Conservation (phyloP, 2,329 filamentous ascomycete genomes). For the Ascocoryne sarcoides region DNA sequence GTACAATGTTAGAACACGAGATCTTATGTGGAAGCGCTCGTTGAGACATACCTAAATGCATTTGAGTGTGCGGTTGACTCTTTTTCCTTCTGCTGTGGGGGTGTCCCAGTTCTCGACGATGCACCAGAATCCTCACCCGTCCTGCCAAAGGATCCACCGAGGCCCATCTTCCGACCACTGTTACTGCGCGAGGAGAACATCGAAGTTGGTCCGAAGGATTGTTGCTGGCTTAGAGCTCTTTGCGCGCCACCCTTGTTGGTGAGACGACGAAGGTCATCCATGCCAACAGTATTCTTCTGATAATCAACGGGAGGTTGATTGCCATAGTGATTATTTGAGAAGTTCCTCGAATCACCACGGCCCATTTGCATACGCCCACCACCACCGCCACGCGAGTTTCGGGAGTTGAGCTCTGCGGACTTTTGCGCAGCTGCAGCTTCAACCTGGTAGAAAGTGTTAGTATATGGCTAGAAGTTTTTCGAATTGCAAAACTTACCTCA, state of each 20-base stretch:
- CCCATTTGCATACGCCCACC: slow-evolving; percentile 65
- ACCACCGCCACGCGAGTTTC: slow-evolving; percentile 51
- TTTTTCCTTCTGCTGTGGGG: slow-evolving; percentile 60
- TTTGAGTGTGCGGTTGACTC: slow-evolving; percentile 66
- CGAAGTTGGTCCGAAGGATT: slow-evolving; percentile 69
- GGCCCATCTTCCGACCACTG: slow-evolving; percentile 75
- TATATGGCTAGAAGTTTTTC: background rate
- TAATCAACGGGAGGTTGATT: slow-evolving; percentile 64
- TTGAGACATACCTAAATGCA: slow-evolving; percentile 73
- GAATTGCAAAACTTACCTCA: slow-evolving; percentile 44
- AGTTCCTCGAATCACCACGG: slow-evolving; percentile 80
- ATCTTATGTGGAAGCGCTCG: too few species aligned
- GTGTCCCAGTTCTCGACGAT: slow-evolving; percentile 84
- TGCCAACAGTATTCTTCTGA: slow-evolving; percentile 72
- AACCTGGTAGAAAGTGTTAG: slow-evolving; percentile 35
- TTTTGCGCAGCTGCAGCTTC: slow-evolving; percentile 73
- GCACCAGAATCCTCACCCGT: slow-evolving; percentile 76
- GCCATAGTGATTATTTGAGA: slow-evolving; percentile 58
- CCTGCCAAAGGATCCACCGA: slow-evolving; percentile 62
- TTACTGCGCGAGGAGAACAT: slow-evolving; percentile 86
- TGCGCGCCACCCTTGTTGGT: slow-evolving; percentile 51
- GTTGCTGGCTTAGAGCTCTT: slow-evolving; percentile 50
- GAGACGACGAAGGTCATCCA: slow-evolving; percentile 84
- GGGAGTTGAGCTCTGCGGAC: slow-evolving; percentile 58
- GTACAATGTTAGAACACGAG: slow-evolving; percentile 27